Percentiles rank a stretch among this genome's conserved stretches.
Evolutionary conservation across 2,329 filamentous ascomycete species (phyloP).

Genomic region (Trichophyton rubrum): DNA sequence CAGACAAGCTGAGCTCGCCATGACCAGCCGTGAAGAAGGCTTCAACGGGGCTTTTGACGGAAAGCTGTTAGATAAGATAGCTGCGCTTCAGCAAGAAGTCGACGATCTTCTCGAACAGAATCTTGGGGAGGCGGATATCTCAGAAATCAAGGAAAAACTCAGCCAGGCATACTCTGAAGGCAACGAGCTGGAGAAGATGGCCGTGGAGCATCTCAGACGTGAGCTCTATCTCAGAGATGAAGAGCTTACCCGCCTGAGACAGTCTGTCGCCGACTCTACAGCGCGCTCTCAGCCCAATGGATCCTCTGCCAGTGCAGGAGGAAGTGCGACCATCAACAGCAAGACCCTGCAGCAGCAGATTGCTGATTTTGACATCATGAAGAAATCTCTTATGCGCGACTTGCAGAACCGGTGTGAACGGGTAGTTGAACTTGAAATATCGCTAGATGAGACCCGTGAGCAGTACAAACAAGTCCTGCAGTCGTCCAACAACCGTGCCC

Average conservation of each 20-base stretch:
- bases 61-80: constrained; percentile 66
- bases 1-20: constrained; percentile 77
- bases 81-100: constrained; percentile 66
- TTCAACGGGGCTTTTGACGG: constrained; percentile 29
- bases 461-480: constrained; percentile 98
- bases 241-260: constrained; percentile 70
- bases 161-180: constrained; percentile 65
- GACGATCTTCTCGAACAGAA: constrained; percentile 71
- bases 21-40: constrained; percentile 50
- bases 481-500: constrained; percentile 91
- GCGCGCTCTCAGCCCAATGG: constrained; percentile 43
- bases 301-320: constrained; percentile 43
- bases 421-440: constrained; percentile 96
- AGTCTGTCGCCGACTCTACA: constrained; percentile 50
- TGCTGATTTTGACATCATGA: constrained; percentile 97
- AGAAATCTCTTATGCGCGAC: constrained; percentile 98
- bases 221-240: constrained; percentile 66
- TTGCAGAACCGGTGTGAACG: constrained; percentile 96
- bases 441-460: constrained; percentile 89
- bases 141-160: constrained; percentile 70
- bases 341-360: constrained; percentile 97
- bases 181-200: constrained; percentile 58
- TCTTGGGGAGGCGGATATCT: constrained; percentile 62
- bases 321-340: constrained; percentile 53
- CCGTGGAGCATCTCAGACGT: constrained; percentile 62